These are phyloP conservation scores for Aspergillus sclerotialis DNA, from an alignment of 2,329 filamentous ascomycete species.

Conservation along the genomic window DNA sequence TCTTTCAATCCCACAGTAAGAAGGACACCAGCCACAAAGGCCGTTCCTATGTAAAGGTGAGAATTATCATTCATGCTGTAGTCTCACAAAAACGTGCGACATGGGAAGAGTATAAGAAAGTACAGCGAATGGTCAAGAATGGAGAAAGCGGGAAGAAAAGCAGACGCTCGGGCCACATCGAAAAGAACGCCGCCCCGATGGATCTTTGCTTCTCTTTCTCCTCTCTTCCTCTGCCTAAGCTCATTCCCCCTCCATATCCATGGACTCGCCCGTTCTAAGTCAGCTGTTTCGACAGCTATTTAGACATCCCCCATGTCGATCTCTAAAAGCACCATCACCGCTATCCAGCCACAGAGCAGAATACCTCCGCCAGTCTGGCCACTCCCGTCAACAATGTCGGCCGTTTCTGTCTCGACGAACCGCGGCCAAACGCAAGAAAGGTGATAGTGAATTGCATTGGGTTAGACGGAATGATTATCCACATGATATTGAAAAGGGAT, in stretches of 20 bases:
- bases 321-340: slow-evolving; percentile 37
- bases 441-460: slow-evolving; percentile 65
- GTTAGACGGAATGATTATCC: slow-evolving; percentile 75
- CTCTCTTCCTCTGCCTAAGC: too few relatives aligned
- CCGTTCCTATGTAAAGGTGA: slow-evolving; percentile 54
- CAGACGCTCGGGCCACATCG: too few relatives aligned
- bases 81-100: too few relatives aligned
- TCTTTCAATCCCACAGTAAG: slow-evolving; percentile 74
- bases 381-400: slow-evolving; percentile 26
- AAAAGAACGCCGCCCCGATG: too few relatives aligned
- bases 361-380: slow-evolving; percentile 13
- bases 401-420: slow-evolving; percentile 27
- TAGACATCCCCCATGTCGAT: slow-evolving; percentile 61
- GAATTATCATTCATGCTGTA: slow-evolving; percentile 26
- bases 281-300: slow-evolving; percentile 83
- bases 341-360: slow-evolving; percentile 13
- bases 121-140: too few relatives aligned
- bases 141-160: too few relatives aligned
- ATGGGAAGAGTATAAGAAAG: too few relatives aligned
- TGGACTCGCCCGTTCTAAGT: slow-evolving; percentile 75
- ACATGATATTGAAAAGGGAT: slow-evolving; percentile 71
- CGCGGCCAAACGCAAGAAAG: slow-evolving; percentile 30
- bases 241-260: too few relatives aligned
- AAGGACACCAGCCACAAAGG: slow-evolving; percentile 71
- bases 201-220: too few relatives aligned